Conservation (phyloP, 352 stramenopile genomes). For the Pythium aquatile region DNA sequence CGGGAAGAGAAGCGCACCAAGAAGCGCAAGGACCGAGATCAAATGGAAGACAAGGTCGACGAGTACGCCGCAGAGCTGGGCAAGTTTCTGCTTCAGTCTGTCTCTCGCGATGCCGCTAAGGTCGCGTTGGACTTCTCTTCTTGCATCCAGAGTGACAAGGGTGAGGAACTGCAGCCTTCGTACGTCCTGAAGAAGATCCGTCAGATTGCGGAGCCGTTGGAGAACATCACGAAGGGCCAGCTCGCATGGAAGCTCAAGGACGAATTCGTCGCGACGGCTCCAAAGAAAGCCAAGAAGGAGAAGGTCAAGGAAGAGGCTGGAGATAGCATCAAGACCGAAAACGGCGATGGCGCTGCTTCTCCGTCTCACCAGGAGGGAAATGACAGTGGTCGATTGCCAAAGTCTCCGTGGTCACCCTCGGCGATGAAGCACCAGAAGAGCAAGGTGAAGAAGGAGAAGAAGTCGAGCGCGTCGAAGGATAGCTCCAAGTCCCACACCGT, state of each 20-base stretch:
- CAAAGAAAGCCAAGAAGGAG: constrained; percentile 30
- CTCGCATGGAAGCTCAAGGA: constrained; percentile 31
- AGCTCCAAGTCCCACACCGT: constrained; percentile 9
- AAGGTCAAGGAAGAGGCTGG: constrained; percentile 25
- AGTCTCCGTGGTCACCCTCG: constrained; percentile 35
- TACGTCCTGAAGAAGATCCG: constrained; percentile 41
- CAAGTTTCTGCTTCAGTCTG: constrained; percentile 43
- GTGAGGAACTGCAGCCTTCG: constrained; percentile 27
- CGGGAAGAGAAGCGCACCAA: constrained; percentile 78
- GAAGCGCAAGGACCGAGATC: constrained; percentile 72
- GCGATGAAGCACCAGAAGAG: constrained; percentile 39
- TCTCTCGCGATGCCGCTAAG: constrained; percentile 33
- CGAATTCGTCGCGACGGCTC: constrained; percentile 16
- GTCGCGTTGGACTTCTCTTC: constrained; percentile 41
- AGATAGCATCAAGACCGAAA: constrained; percentile 8
- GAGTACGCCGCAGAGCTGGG: constrained; percentile 53
- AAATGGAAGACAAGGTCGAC: constrained; percentile 69
- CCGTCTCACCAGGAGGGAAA: constrained; percentile 2
- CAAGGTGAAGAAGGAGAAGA: constrained; percentile 23
- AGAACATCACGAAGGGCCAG: constrained; percentile 30
- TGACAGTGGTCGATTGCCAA: constrained; percentile 26
- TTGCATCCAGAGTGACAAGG: constrained; percentile 26
- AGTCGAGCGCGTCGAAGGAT: background rate
- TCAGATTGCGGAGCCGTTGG: constrained; percentile 36
- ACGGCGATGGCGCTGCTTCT: constrained; percentile 3